Conservation (phyloP, 352 stramenopile genomes). For the Pythium vanterpoolii region DNA sequence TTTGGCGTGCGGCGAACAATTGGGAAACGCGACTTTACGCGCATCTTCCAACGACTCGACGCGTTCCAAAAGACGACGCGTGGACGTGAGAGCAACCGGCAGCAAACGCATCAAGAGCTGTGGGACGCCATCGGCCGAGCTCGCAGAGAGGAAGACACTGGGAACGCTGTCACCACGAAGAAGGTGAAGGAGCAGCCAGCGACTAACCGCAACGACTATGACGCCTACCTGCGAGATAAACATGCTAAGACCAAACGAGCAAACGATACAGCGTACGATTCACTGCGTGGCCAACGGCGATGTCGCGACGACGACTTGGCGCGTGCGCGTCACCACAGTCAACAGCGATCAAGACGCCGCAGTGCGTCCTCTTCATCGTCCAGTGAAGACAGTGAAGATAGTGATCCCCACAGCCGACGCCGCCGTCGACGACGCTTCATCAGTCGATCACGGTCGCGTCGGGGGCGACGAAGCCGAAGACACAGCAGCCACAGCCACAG, state of each 20-base stretch:
- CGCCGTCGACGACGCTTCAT: not conserved
- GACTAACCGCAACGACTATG: conserved; percentile 39
- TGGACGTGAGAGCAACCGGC: not conserved
- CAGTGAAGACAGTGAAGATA: not conserved
- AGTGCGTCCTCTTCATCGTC: conserved; percentile 5
- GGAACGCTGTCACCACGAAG: not conserved
- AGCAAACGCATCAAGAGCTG: conserved; percentile 16
- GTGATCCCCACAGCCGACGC: not conserved
- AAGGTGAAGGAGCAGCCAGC: conserved; percentile 16
- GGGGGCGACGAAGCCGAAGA: not conserved
- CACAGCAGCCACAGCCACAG: not conserved
- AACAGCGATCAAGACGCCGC: not conserved
- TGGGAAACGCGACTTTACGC: conserved; percentile 32
- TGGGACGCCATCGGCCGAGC: conserved; percentile 10
- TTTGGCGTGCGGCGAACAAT: conserved; percentile 34
- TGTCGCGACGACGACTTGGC: conserved; percentile 6
- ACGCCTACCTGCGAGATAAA: conserved; percentile 31
- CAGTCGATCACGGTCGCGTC: not conserved
- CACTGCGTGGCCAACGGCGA: not conserved
- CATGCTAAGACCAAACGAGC: not conserved
- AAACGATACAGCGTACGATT: not conserved
- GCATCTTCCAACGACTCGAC: conserved; percentile 39
- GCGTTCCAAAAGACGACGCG: conserved; percentile 22
- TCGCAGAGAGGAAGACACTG: not conserved
- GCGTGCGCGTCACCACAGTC: not conserved